A percentile compares a stretch with the other conserved stretches of the same genome.
Evolutionary conservation across 768 basidiomycete species (phyloP).

Genomic region (Podaxis mareebaensis): DNA sequence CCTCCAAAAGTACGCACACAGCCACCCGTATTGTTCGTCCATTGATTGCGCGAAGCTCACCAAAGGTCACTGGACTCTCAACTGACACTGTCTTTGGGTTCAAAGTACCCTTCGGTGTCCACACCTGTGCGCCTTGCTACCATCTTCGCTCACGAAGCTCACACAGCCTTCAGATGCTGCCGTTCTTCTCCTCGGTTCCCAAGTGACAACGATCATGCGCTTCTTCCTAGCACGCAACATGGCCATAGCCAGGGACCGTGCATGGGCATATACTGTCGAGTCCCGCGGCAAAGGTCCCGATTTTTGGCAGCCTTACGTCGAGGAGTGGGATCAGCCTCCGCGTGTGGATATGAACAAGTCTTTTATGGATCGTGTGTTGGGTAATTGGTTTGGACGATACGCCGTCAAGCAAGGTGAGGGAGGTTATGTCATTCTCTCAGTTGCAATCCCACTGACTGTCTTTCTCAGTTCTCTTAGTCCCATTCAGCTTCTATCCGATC

Average conservation of each 20-base stretch:
- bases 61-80: slow-evolving; percentile 61
- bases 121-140: slow-evolving; percentile 56
- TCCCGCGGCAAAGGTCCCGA: slow-evolving; percentile 81
- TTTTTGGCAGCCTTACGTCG: slow-evolving; percentile 84
- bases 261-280: slow-evolving; percentile 78
- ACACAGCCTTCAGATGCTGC: slow-evolving; percentile 59
- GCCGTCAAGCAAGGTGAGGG: slow-evolving; percentile 47
- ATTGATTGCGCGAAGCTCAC: slow-evolving; percentile 44
- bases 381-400: slow-evolving; percentile 40
- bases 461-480: slow-evolving; percentile 38
- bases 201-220: slow-evolving; percentile 71
- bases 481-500: slow-evolving; percentile 68
- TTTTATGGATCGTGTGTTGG: slow-evolving; percentile 34
- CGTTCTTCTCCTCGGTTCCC: slow-evolving; percentile 68
- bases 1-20: slow-evolving; percentile 54
- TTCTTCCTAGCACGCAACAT: slow-evolving; percentile 89
- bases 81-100: slow-evolving; percentile 66
- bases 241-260: slow-evolving; percentile 73
- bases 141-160: not conserved
- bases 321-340: slow-evolving; percentile 76
- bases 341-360: slow-evolving; percentile 30
- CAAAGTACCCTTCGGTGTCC: slow-evolving; percentile 62
- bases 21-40: not conserved
- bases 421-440: not conserved
- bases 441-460: not conserved